These are phyloP conservation scores for Quercus glauca DNA, from an alignment of 306 rosid species.

Conservation along the genomic window DNA sequence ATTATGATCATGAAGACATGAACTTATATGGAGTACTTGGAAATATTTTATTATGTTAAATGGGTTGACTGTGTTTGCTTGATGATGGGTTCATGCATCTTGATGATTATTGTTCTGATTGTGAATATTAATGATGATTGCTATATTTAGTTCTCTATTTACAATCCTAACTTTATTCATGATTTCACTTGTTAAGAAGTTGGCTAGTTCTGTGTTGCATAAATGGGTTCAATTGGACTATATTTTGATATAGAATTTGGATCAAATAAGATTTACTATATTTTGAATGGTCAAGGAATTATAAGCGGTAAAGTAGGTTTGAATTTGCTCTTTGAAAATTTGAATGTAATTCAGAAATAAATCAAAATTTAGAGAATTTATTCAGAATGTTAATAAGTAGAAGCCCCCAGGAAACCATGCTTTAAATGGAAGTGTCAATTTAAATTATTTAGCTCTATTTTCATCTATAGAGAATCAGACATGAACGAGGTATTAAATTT, in stretches of 20 bases:
- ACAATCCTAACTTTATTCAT: not conserved
- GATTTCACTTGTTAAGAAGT: not conserved
- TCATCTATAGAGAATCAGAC: not conserved
- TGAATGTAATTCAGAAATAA: not conserved
- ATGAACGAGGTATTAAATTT: not conserved
- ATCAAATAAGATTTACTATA: not conserved
- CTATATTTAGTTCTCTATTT: slow-evolving; percentile 4
- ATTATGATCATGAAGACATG: slow-evolving; percentile 15
- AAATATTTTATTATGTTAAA: not conserved
- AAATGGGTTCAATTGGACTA: not conserved
- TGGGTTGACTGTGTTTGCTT: not conserved
- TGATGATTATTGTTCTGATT: not conserved
- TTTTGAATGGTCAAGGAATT: not conserved
- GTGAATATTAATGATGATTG: not conserved
- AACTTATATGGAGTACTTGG: not conserved
- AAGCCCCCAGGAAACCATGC: not conserved
- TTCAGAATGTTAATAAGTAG: not conserved
- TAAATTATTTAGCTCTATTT: not conserved
- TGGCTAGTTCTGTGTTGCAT: not conserved
- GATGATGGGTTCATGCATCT: not conserved
- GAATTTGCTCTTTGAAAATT: not conserved
- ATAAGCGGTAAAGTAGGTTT: not conserved
- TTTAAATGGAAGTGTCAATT: not conserved
- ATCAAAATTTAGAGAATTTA: not conserved
- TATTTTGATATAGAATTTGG: slow-evolving; percentile 10